These are phyloP conservation scores for Alternaria sp. DNA, from an alignment of 2,329 filamentous ascomycete genomes.

Conservation along the genomic window DNA sequence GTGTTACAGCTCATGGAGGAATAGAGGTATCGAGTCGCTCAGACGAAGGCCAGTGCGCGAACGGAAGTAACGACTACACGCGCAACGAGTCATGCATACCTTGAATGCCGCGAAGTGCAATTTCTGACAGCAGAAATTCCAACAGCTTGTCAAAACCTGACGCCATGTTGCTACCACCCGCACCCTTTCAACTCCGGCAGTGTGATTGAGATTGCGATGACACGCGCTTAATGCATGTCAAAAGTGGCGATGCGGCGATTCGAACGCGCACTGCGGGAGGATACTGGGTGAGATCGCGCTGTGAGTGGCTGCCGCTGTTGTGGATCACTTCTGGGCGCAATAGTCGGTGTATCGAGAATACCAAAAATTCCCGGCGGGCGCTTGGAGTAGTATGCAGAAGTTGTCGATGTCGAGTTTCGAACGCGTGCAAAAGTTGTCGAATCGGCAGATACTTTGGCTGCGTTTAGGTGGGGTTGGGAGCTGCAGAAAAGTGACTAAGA, in stretches of 20 bases:
- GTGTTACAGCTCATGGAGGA: not conserved
- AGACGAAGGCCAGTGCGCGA: conserved; percentile 1
- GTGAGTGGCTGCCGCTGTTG: conserved; percentile 8
- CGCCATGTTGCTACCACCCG: conserved; percentile 33
- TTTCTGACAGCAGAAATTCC: conserved; percentile 63
- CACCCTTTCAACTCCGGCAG: conserved; percentile 23
- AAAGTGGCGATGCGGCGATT: conserved; percentile 18
- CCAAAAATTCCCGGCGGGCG: not conserved
- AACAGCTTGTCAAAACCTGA: conserved; percentile 62
- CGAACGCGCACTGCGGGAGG: conserved; percentile 26
- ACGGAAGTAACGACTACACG: conserved; percentile 9
- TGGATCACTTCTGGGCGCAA: not conserved
- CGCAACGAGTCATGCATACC: conserved; percentile 54
- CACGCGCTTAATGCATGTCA: conserved; percentile 19
- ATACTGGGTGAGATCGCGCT: conserved; percentile 6
- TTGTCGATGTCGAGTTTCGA: conserved; percentile 13
- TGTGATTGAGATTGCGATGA: conserved; percentile 10
- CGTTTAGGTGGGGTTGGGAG: conserved; percentile 17
- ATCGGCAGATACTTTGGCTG: conserved; percentile 16
- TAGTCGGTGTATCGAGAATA: not conserved
- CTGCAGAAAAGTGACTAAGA: conserved; percentile 11
- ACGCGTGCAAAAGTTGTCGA: conserved; percentile 13
- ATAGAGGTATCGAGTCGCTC: not conserved
- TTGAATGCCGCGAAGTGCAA: conserved; percentile 64
- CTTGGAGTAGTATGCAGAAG: not conserved